Evolutionary conservation across 2,329 filamentous ascomycete species (phyloP), one percentile per base, ranked within the genome.

Genomic region (Clathrospora elynae): DNA sequence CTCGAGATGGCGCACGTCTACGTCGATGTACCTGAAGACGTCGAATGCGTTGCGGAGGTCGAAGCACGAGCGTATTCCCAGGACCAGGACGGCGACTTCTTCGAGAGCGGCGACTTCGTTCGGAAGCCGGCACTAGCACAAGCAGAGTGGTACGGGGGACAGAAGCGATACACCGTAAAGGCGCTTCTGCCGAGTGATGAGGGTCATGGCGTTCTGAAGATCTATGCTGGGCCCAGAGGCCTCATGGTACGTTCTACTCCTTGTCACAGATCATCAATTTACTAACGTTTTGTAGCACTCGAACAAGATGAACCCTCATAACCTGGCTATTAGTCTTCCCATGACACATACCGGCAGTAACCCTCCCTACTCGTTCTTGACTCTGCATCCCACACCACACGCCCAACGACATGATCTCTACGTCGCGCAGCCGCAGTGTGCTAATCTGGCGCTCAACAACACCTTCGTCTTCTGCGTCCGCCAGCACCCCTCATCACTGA

Each of bases 331-430:
- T 53, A 84, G 90, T 3, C 73, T 99, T n/a, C 92, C 93, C 1
- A 84, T 99, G 36, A 81, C 90, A 24, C 93, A 99, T 70, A 86
- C 84, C 0, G 93, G 93, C 46, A 87, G 92, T 58, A 99, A 99
- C 64, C 93, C 93, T 3, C 83, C 88, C 0, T 99, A 96, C 70
- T 90, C 96, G 46, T 99, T 97, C 70, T 80, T 96, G 31, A 87
- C 86, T 25, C 84, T 93, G 4, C 93, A 99, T 67, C 95, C 95
- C 6, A 99, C 93, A 2, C 93, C 93, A 6, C 93, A 99, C 68
- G 93, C 93, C n/a, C 90, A 96, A 65, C 84, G 92, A 28, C 91
- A 99, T 70, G 93, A 99, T 67, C 85, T 99, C 45, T 99, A 99
- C 70, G 88, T 99, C 51, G 88, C 91, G 30, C 93, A 97, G 66